These are phyloP conservation scores for Gryganskiella cystojenkinii DNA, from an alignment of 192 early-diverging fungal species.

Conservation along the genomic window DNA sequence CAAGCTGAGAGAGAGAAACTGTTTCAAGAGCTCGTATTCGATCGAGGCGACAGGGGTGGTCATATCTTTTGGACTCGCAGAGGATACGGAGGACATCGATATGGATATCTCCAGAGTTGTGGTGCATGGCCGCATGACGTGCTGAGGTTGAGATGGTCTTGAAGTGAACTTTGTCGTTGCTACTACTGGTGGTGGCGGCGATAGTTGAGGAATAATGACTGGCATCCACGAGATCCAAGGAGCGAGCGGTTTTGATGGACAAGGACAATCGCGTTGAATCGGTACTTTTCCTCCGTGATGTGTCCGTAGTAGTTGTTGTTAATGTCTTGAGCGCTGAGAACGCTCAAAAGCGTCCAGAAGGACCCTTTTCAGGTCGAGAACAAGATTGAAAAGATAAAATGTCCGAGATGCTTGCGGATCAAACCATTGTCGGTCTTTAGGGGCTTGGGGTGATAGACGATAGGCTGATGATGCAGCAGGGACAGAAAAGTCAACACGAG, in stretches of 20 bases:
- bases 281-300: conserved; percentile 50
- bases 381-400: conserved; percentile 62
- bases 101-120: conserved; percentile 77
- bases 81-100: conserved; percentile 83
- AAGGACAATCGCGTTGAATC: conserved; percentile 73
- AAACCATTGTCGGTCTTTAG: conserved; percentile 60
- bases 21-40: conserved; percentile 74
- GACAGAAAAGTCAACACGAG: no score
- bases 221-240: conserved; percentile 66
- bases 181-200: not conserved
- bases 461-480: no score
- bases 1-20: conserved; percentile 75
- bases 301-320: conserved; percentile 15
- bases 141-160: conserved; percentile 54
- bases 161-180: not conserved
- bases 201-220: conserved; percentile 38
- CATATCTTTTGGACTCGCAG: conserved; percentile 80
- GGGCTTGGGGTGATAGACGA: conserved; percentile 62
- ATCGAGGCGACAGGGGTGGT: conserved; percentile 66
- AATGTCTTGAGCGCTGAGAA: conserved; percentile 47
- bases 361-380: conserved; percentile 60
- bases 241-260: conserved; percentile 63
- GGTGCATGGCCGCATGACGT: conserved; percentile 73
- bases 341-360: conserved; percentile 58
- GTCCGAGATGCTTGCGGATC: conserved; percentile 66